phyloP scores from a whole-genome alignment of 441 rosid genomes.

The Bocquillonia castaneifolia region DNA sequence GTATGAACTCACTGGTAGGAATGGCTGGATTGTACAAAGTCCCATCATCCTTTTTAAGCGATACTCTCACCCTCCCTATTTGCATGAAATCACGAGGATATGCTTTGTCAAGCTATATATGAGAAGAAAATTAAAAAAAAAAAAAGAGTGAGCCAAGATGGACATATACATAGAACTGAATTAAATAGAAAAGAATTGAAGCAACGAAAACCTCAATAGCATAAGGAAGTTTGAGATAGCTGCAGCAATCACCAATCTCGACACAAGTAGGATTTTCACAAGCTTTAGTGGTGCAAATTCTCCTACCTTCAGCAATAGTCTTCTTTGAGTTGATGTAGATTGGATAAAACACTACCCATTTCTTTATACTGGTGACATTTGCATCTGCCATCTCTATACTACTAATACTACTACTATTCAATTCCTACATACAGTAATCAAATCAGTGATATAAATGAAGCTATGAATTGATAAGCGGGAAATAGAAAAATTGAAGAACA shows the following conservation, averaged over 20 bases:
- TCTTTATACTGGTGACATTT: conserved; percentile 44
- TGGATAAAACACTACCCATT: conserved; percentile 69
- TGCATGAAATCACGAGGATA: conserved; percentile 97
- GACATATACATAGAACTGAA: too few relatives aligned
- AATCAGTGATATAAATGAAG: too few relatives aligned
- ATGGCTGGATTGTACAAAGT: conserved; percentile 70
- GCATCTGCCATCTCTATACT: conserved; percentile 42
- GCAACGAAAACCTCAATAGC: conserved; percentile 54
- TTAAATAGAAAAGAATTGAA: not conserved
- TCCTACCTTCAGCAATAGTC: conserved; percentile 77
- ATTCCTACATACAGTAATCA: too few relatives aligned
- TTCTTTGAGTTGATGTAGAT: conserved; percentile 82
- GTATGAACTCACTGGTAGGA: conserved; percentile 53
- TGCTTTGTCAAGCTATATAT: conserved; percentile 85
- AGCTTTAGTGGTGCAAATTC: conserved; percentile 53
- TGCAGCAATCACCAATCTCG: conserved; percentile 76
- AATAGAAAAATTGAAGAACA: too few relatives aligned
- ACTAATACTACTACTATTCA: too few relatives aligned
- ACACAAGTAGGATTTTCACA: conserved; percentile 74
- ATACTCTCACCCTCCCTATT: conserved; percentile 85
- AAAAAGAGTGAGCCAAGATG: too few relatives aligned
- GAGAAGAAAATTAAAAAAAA: not conserved
- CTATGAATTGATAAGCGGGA: too few relatives aligned
- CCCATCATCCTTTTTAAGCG: conserved; percentile 82
- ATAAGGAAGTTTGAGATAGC: conserved; percentile 53